Evolutionary conservation across 768 basidiomycete genomes (phyloP), one percentile per base, ranked within the genome.

Genomic region (Kwoniella shandongensis): DNA sequence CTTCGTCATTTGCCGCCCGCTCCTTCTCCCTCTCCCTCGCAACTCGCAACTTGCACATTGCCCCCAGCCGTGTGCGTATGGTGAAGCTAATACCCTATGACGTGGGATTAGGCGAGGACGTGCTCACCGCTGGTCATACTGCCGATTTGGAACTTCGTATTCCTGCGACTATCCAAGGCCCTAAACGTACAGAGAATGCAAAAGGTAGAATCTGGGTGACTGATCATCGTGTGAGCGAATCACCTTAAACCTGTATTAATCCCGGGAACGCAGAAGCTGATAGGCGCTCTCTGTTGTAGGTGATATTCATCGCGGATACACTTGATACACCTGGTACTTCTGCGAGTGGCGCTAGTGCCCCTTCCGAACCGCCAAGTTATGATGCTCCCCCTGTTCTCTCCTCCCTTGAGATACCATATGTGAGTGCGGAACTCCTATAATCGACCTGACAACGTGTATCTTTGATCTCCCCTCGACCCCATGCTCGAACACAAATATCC

Each of bases 161-260:
- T 8, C 70, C 70, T 11, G 62, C 70, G 4, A 72, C 70, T 2
- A 62, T 66, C 36, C 30, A 42, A 26, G 70, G 70, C 4, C 70
- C 70, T 1, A 72, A 72, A 48, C 55, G 70, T 35, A 65, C 46
- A 6, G 70, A 68, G 35, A 54, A 30, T 22, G 57, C 55, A 8
- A 66, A 66, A 39, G 70, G 70, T 4, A 29, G 56, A 29, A 42
- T 72, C 29, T 72, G 67, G 67, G 59, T 69, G 22, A 72, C 67
- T 12, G 65, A 72, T 61, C 64, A 69, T 20, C 27, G 70, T n/a
- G 67, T 72, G 25, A 44, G 69, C 59, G 18, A 7, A n/a, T n/a
- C n/a, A n/a, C n/a, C n/a, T n/a, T n/a, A n/a, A n/a, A n/a, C n/a
- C n/a, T n/a, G n/a, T n/a, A n/a, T n/a, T n/a, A n/a, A n/a, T n/a